Base-by-base conservation (phyloP, 331 rosid genomes). In the Rosa hybrid region DNA sequence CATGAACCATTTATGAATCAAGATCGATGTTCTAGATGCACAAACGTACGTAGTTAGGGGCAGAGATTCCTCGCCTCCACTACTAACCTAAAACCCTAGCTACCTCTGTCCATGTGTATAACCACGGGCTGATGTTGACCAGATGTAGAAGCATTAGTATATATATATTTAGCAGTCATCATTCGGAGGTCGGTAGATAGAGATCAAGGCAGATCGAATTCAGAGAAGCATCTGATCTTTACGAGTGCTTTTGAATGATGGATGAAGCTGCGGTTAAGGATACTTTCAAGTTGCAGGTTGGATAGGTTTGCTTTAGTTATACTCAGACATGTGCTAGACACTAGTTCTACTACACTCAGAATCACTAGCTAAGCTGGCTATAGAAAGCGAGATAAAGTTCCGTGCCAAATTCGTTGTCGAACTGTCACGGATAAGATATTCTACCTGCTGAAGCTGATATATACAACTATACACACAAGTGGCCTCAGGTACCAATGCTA, bases 381-480 rank as follows among this genome's bases (percentile, higher is more conserved):
- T 38, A 34, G 13, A 72, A 49, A 49, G 71, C 60, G 77, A 75
- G 57, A 80, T n/a, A 18, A 84, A 69, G 75, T 67, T 57, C 14
- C 71, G 38, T 68, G 34, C 63, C 72, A 68, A 39, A 49, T 75
- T 44, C 72, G 74, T 78, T 53, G 46, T 76, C 72, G 27, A 44
- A 16, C 49, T 77, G 69, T 83, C 80, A 54, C 14, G 87, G 91
- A 82, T 85, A 85, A 82, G 85, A 87, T 91, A 83, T 80, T 88
- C 90, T 82, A 75, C 74, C 53, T 44, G 25, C 63, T 46, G 49
- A 68, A 34, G 21, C 71, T 65, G 45, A 65, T 65, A 6, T 34
- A 16, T 14, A 65, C 46, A 65, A 65, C 12, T 7, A 41, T 4
- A 68, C 14, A 39, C 12, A 68, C 81, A 78, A 79, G 78, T 85